phyloP scores from a whole-genome alignment of 768 basidiomycete species.

The Boletus vermiculosoides region DNA sequence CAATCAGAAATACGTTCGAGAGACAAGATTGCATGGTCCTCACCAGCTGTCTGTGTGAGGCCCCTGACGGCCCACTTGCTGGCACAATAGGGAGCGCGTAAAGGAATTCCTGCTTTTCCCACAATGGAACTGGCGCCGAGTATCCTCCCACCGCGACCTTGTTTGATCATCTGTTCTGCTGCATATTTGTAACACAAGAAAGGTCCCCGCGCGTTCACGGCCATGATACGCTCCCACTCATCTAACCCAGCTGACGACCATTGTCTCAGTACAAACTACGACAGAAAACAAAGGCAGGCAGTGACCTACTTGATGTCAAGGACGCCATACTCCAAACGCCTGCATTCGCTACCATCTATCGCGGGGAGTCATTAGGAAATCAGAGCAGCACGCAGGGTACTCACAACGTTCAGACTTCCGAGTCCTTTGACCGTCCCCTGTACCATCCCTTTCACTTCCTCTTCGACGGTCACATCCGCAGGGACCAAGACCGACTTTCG shows the following conservation, averaged over 20 bases:
- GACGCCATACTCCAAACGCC: not conserved
- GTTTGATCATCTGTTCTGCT: slow-evolving; percentile 55
- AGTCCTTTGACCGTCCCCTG: not conserved
- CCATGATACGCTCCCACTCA: not conserved
- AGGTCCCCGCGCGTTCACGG: slow-evolving; percentile 50
- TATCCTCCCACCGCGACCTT: slow-evolving; percentile 50
- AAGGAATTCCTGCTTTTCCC: not conserved
- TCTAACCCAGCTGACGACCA: not conserved
- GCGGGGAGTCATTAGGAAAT: no score
- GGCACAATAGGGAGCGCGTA: slow-evolving; percentile 18
- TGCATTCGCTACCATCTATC: slow-evolving; percentile 17
- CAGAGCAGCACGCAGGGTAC: not conserved
- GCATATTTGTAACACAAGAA: slow-evolving; percentile 65
- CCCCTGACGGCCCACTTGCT: slow-evolving; percentile 42
- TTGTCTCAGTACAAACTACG: not conserved
- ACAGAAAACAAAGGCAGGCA: no score
- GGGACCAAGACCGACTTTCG: slow-evolving; percentile 14
- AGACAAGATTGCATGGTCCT: not conserved
- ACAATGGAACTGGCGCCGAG: slow-evolving; percentile 36
- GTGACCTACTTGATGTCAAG: slow-evolving; percentile 1
- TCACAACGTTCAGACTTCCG: slow-evolving; percentile 5
- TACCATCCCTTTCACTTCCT: slow-evolving; percentile 3
- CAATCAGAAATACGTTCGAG: not conserved
- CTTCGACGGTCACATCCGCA: slow-evolving; percentile 11
- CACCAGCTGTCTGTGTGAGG: slow-evolving; percentile 38